A percentile compares a stretch with the other conserved stretches of the same genome.
These are phyloP conservation scores for Nakazawaea siamensis DNA, from an alignment of 805 yeast genomes.

Conservation along the genomic window DNA sequence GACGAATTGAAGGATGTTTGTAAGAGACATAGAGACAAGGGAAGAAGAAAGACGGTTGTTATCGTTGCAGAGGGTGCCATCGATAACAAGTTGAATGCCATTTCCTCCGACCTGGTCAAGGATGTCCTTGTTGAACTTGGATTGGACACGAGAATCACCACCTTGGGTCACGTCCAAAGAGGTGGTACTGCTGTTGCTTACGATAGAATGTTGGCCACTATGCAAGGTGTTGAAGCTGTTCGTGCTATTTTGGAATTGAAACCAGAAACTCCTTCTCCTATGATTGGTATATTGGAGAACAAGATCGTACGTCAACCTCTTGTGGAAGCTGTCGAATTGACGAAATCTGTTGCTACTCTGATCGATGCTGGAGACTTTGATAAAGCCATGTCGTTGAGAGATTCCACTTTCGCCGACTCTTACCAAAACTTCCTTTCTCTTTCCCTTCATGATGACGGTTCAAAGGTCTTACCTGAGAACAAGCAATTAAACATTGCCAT, in stretches of 20 bases:
- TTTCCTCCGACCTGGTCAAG: conserved; percentile 73
- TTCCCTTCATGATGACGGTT: conserved; percentile 58
- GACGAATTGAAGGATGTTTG: conserved; percentile 72
- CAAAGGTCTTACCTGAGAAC: conserved; percentile 48
- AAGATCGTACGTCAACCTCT: conserved; percentile 78
- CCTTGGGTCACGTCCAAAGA: conserved; percentile 95
- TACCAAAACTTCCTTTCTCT: conserved; percentile 65
- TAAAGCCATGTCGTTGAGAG: conserved; percentile 80
- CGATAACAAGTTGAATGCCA: conserved; percentile 70
- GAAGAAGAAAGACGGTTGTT: conserved; percentile 91
- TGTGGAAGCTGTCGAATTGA: conserved; percentile 82
- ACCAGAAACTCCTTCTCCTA: conserved; percentile 88
- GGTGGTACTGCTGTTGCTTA: conserved; percentile 98
- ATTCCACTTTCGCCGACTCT: conserved; percentile 80
- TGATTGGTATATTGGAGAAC: conserved; percentile 86
- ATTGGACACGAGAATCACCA: conserved; percentile 89
- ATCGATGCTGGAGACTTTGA: conserved; percentile 74
- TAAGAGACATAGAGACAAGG: conserved; percentile 70
- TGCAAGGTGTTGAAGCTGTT: conserved; percentile 97
- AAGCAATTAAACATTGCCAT: conserved; percentile 72
- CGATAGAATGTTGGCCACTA: conserved; percentile 84
- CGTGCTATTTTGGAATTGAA: conserved; percentile 84
- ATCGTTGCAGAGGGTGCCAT: conserved; percentile 98
- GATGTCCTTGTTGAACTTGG: conserved; percentile 78
- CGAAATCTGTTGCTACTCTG: conserved; percentile 87